Evolutionary conservation across 75 land plant genomes (phyloP).

Genomic region (Cupressus sempervirens): DNA sequence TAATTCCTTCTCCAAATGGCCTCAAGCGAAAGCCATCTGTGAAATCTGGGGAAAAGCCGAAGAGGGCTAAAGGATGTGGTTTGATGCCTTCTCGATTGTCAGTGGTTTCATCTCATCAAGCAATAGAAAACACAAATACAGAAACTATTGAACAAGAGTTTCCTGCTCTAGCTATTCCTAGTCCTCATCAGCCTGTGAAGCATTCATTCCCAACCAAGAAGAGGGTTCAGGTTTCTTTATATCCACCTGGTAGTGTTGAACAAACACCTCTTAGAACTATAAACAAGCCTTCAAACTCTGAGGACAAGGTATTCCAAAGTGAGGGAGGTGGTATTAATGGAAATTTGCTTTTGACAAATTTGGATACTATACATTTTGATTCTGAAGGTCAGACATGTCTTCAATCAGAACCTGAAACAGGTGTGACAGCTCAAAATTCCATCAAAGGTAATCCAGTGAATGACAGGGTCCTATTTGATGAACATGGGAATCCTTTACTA

Average conservation of each 20-base stretch:
- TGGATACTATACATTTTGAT: slow-evolving; percentile 2
- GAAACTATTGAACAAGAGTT: background rate
- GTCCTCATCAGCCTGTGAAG: slow-evolving; percentile 8
- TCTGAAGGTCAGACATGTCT: background rate
- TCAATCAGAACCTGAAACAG: background rate
- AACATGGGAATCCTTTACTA: slow-evolving; percentile 23
- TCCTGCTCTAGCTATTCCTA: background rate
- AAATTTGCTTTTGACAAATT: background rate
- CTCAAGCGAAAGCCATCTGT: background rate
- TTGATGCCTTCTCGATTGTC: background rate
- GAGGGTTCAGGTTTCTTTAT: slow-evolving; percentile 54
- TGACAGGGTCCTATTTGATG: slow-evolving; percentile 15
- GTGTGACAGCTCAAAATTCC: background rate
- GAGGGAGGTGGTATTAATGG: background rate
- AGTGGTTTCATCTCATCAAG: slow-evolving; percentile 2
- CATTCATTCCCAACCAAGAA: slow-evolving; percentile 59
- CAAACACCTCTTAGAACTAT: slow-evolving; percentile 29
- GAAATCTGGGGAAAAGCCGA: background rate
- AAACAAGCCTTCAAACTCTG: background rate
- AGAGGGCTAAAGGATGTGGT: background rate
- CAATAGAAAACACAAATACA: background rate
- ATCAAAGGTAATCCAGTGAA: slow-evolving; percentile 1
- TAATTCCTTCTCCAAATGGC: background rate
- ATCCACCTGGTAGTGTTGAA: slow-evolving; percentile 16
- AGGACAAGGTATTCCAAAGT: background rate